Base-by-base conservation (phyloP, 2,329 filamentous ascomycete genomes). In the Pseudodiploospora longispora region DNA sequence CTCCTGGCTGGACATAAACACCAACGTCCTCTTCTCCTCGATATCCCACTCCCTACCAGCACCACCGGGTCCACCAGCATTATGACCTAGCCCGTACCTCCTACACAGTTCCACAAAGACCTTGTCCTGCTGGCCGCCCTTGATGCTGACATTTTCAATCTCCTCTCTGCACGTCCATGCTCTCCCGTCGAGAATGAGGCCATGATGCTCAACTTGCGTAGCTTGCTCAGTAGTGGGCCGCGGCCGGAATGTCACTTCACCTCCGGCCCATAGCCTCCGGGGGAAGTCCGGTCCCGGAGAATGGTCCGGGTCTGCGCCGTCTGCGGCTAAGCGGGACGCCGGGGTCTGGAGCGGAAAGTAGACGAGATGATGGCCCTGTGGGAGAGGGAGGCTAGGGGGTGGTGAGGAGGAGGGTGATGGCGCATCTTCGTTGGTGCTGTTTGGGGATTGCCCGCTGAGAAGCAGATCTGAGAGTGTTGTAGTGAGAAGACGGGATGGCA, bases 221-320 rank as follows among this genome's bases (percentile, higher is more conserved):
- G 19, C 9, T 10, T 27, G 10, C 40, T 4, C 27, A 7, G 9
- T 36, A 19, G 19, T 2, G 19, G 19, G 19, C 33, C 28, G 46
- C 4, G 19, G 35, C n/a, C 64, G 62, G 53, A 86, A 85, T 1
- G 59, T 59, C 6, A 96, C 64, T 35, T 75, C 74, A 0, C 91
- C 93, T 30, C 90, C 89, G 10, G 87, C 87, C 93, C 93, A 98
- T 69, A 98, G 80, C 12, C 93, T 81, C 27, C 86, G 77, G 41
- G 74, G 74, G 60, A 86, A 95, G 1, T 82, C 80, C 4, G 60
- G 59, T 2, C 84, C 87, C 1, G 91, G 91, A 27, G 74, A 82
- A 59, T 95, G 88, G 42, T 83, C 71, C 4, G 78, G 70, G 60
- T 97, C 91, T 1, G 90, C 94, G 46, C 93, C 91, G 66, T 98